These are phyloP conservation scores for Penicillium sclerotiorum DNA, from an alignment of 2,329 filamentous ascomycete species.

Conservation along the genomic window DNA sequence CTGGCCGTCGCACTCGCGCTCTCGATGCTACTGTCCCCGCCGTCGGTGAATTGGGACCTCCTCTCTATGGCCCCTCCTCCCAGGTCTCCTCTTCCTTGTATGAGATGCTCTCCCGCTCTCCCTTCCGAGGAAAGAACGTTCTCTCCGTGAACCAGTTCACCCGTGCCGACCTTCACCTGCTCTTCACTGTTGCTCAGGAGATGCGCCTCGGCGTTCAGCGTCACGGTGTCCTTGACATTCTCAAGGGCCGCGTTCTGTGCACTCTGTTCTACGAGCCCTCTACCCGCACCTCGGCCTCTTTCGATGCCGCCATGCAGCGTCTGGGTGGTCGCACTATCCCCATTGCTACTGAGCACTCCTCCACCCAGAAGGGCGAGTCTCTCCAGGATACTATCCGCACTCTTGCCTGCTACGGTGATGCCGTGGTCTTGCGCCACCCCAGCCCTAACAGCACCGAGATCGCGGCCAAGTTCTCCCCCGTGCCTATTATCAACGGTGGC, in stretches of 20 bases:
- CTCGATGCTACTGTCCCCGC: conserved; percentile 33
- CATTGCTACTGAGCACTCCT: conserved; percentile 81
- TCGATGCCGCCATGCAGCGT: conserved; percentile 97
- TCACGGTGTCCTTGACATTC: conserved; percentile 82
- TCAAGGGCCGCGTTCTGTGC: conserved; percentile 83
- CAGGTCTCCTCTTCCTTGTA: conserved; percentile 62
- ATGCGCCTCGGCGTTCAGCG: conserved; percentile 95
- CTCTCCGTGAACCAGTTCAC: conserved; percentile 90
- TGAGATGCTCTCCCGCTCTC: conserved; percentile 74
- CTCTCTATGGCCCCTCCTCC: conserved; percentile 51
- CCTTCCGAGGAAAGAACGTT: conserved; percentile 88
- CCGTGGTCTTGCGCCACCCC: conserved; percentile 93
- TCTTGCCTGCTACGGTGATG: conserved; percentile 90
- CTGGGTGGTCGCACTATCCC: conserved; percentile 84
- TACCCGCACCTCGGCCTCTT: conserved; percentile 91
- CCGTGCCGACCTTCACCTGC: conserved; percentile 81
- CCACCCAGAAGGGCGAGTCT: conserved; percentile 90
- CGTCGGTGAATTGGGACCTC: conserved; percentile 42
- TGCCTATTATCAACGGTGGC: conserved; percentile 95
- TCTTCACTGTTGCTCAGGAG: conserved; percentile 96
- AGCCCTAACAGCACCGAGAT: conserved; percentile 77
- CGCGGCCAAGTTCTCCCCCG: conserved; percentile 82
- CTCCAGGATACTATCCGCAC: conserved; percentile 93
- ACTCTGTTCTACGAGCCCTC: conserved; percentile 98
- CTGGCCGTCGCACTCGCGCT: conserved; percentile 34